phyloP scores from a whole-genome alignment of 1,284 basidiomycete genomes.

The Athelia sp. region DNA sequence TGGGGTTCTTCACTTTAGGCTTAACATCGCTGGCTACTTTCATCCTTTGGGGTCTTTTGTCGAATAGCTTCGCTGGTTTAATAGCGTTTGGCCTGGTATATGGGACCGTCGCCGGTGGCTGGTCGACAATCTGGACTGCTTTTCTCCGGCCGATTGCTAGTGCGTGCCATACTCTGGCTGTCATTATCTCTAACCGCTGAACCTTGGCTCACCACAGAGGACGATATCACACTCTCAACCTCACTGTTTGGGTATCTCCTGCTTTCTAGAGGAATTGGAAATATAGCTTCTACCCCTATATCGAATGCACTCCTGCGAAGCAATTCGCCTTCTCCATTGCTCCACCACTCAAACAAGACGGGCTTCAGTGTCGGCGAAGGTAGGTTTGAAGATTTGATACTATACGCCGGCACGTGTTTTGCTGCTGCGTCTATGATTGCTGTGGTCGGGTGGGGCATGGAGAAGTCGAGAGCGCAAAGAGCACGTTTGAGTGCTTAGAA shows the following conservation, averaged over 20 bases:
- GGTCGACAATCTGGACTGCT: constrained; percentile 28
- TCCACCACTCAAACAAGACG: constrained; percentile 4
- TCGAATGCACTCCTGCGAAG: constrained; percentile 22
- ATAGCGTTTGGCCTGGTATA: constrained; percentile 26
- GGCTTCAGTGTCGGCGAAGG: constrained; percentile 31
- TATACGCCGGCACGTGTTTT: constrained; percentile 31
- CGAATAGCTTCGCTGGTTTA: constrained; percentile 27
- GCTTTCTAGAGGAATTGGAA: constrained; percentile 34
- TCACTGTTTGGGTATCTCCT: constrained; percentile 31
- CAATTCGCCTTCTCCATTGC: neutral
- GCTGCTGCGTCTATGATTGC: constrained; percentile 26
- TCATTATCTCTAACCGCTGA: neutral
- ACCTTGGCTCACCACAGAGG: constrained; percentile 17
- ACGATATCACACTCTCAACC: constrained; percentile 29
- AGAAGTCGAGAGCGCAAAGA: neutral
- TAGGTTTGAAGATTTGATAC: constrained; percentile 27
- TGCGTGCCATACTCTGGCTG: constrained; percentile 11
- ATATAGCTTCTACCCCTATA: constrained; percentile 37
- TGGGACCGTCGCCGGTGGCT: constrained; percentile 25
- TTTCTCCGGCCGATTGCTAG: constrained; percentile 27
- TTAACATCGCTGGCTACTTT: constrained; percentile 24
- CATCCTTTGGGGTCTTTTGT: constrained; percentile 34
- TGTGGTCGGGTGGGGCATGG: constrained; percentile 18
- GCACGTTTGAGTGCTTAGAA: too few relatives aligned
- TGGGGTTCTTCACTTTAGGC: constrained; percentile 23